phyloP scores from a whole-genome alignment of 192 early-diverging fungal genomes.

The Coemansia guatemalensis region DNA sequence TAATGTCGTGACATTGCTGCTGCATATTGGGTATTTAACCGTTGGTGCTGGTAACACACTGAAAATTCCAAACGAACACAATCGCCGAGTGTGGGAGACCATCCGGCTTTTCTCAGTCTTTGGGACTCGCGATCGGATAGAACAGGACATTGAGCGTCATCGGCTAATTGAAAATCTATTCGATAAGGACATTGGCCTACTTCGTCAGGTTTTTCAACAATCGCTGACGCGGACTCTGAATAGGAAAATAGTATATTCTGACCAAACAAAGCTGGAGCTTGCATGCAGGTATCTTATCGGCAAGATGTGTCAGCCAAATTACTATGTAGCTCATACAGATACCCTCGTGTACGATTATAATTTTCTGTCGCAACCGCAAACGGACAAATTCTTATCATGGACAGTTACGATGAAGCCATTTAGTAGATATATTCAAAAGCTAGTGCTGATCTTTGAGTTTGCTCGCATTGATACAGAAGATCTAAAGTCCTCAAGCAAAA shows the following conservation, averaged over 20 bases:
- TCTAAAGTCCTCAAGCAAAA: not conserved
- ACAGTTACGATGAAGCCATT: not conserved
- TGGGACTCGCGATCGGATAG: not conserved
- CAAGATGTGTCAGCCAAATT: not conserved
- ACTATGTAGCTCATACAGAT: not conserved
- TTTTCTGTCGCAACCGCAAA: not conserved
- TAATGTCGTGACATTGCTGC: not conserved
- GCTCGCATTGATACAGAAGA: not conserved
- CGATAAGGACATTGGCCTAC: no score
- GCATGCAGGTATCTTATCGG: not conserved
- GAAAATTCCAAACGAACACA: not conserved
- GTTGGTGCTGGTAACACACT: not conserved
- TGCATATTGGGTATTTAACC: not conserved
- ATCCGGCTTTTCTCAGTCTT: not conserved
- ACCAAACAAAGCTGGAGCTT: not conserved
- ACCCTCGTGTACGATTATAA: not conserved
- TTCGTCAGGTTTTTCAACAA: not conserved
- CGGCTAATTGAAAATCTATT: not conserved
- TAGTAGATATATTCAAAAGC: not conserved
- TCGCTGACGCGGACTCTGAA: not conserved
- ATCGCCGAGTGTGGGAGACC: not conserved
- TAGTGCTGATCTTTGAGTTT: conserved; percentile 1
- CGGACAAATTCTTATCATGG: not conserved
- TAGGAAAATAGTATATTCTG: not conserved
- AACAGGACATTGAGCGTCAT: not conserved